A percentile compares a stretch with the other conserved stretches of the same genome.
These are phyloP conservation scores for Aspergillus fructus DNA, from an alignment of 2,329 filamentous ascomycete genomes.

Conservation along the genomic window DNA sequence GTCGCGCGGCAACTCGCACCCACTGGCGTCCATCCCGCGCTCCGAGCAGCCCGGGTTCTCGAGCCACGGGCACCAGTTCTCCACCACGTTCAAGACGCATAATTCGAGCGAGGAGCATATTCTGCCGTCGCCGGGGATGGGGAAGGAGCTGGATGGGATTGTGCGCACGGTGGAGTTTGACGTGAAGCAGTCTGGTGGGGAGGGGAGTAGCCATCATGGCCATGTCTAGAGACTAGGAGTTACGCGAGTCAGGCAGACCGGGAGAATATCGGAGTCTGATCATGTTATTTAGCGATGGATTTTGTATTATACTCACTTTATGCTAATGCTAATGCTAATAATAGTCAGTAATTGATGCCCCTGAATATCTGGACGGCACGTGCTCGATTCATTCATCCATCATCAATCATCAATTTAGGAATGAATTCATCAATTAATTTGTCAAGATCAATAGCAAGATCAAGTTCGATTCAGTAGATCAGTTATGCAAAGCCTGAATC, in stretches of 20 bases:
- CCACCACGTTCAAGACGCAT: conserved; percentile 18
- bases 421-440: too few species aligned
- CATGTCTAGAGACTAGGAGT: too few species aligned
- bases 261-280: neutral
- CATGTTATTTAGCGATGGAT: neutral
- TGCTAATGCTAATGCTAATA: too few species aligned
- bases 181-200: conserved; percentile 17
- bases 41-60: conserved; percentile 20
- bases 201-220: too few species aligned
- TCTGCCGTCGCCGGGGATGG: conserved; percentile 7
- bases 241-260: neutral
- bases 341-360: too few species aligned
- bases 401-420: too few species aligned
- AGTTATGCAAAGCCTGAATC: too few species aligned
- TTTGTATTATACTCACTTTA: too few species aligned
- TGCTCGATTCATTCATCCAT: too few species aligned
- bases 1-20: conserved; percentile 23
- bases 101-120: conserved; percentile 28
- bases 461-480: too few species aligned
- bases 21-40: conserved; percentile 23
- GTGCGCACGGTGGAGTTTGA: conserved; percentile 29
- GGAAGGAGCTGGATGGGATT: conserved; percentile 20
- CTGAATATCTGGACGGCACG: too few species aligned
- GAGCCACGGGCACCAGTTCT: conserved; percentile 19
- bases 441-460: too few species aligned